A percentile compares a stretch with the other conserved stretches of the same genome.
Conservation (phyloP, 371 early-diverging fungal species). For the Smittium culicis region DNA sequence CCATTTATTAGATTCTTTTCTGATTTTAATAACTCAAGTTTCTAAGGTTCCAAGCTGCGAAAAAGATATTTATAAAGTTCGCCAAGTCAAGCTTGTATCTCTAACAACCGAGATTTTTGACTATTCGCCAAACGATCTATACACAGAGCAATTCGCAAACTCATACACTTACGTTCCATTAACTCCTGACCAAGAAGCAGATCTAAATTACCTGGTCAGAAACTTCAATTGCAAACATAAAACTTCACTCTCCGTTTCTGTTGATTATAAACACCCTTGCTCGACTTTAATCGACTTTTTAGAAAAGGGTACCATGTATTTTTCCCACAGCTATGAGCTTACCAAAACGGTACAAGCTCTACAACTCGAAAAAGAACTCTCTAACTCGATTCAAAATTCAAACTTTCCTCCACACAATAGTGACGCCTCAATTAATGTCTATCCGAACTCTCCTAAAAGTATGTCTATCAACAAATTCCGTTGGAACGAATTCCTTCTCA, state of each 20-base stretch:
- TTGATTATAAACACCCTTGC: conserved; percentile 25
- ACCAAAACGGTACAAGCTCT: conserved; percentile 46
- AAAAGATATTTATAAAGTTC: not conserved
- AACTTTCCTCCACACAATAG: not conserved
- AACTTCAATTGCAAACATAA: not conserved
- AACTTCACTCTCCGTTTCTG: not conserved
- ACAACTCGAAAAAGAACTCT: conserved; percentile 10
- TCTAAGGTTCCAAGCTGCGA: not conserved
- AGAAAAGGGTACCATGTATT: conserved; percentile 57
- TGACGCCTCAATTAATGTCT: conserved; percentile 14
- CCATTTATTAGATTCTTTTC: not conserved
- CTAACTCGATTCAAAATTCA: too few species aligned
- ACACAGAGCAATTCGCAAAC: not conserved
- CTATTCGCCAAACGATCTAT: not conserved
- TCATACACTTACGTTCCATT: not conserved
- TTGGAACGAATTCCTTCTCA: conserved; percentile 78
- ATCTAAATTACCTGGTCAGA: not conserved
- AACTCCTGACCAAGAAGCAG: not conserved
- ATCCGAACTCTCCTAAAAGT: conserved; percentile 11
- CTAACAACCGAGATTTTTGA: not conserved
- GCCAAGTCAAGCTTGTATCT: not conserved
- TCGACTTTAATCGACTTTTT: conserved; percentile 33
- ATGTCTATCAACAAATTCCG: conserved; percentile 54
- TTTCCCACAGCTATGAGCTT: conserved; percentile 57
- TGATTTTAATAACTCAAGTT: not conserved